A percentile compares a stretch with the other conserved stretches of the same genome.
Evolutionary conservation across 1,139 yeast genomes (phyloP).

Genomic region (Blastobotrys indianensis): DNA sequence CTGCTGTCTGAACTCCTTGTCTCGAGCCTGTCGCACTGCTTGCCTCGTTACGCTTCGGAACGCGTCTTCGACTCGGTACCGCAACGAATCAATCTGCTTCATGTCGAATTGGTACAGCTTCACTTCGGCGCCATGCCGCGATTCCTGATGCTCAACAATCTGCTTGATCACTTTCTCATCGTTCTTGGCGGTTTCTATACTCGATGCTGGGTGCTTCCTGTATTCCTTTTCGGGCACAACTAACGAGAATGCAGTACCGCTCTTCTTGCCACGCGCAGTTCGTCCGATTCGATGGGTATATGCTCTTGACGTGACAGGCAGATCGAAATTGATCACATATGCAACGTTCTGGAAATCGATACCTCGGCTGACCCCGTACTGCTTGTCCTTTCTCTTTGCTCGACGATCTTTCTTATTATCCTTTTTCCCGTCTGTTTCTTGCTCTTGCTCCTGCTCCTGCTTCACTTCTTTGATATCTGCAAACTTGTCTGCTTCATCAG

Average conservation of each 20-base stretch:
- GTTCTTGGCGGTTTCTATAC: conserved; percentile 60
- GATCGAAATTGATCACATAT: conserved; percentile 91
- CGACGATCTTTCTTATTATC: conserved; percentile 16
- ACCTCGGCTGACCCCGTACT: conserved; percentile 94
- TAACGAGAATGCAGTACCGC: conserved; percentile 93
- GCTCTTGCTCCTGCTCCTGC: conserved; percentile 16
- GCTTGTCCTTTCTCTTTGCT: conserved; percentile 38
- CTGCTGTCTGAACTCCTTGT: conserved; percentile 84
- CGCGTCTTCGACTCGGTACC: conserved; percentile 96
- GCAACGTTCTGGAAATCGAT: conserved; percentile 95
- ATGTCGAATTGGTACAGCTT: conserved; percentile 84
- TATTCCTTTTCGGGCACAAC: conserved; percentile 78
- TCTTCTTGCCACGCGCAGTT: conserved; percentile 95
- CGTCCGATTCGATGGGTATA: conserved; percentile 95
- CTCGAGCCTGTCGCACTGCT: conserved; percentile 89
- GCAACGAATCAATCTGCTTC: conserved; percentile 90
- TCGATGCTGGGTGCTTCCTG: conserved; percentile 85
- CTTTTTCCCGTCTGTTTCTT: conserved; percentile 13
- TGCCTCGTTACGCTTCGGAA: conserved; percentile 90
- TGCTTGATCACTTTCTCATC: conserved; percentile 82
- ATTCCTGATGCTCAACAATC: conserved; percentile 64
- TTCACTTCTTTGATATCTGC: conserved; percentile 20
- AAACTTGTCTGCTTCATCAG: conserved; percentile 57
- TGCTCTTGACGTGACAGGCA: conserved; percentile 84
- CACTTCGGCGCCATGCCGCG: conserved; percentile 50